These are phyloP conservation scores for Limnomonas spitsbergensis DNA, from an alignment of 139 green algal genomes.

Conservation along the genomic window DNA sequence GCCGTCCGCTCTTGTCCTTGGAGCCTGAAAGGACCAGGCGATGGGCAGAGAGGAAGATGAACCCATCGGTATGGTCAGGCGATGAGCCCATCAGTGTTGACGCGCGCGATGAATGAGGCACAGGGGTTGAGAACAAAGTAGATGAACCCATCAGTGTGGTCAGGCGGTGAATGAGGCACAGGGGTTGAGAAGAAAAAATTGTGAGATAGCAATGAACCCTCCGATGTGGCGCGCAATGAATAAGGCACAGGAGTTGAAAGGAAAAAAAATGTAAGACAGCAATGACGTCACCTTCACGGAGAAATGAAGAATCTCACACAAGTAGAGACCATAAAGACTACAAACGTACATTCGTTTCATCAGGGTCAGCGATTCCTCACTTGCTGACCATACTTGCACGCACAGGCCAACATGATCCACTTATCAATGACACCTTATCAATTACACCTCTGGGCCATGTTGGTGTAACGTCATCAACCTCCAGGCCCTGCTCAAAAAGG, in stretches of 20 bases:
- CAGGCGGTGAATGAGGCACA: neutral
- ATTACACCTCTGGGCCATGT: neutral
- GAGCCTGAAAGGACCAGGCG: constrained; percentile 37
- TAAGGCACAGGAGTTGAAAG: too few relatives aligned
- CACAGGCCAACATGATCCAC: too few relatives aligned
- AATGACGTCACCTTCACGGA: too few relatives aligned
- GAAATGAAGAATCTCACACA: too few relatives aligned
- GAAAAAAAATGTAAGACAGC: too few relatives aligned
- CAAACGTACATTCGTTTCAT: too few relatives aligned
- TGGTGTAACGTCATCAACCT: neutral
- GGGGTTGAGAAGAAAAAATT: neutral
- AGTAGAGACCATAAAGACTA: too few relatives aligned
- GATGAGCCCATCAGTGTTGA: neutral
- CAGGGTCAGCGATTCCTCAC: too few relatives aligned
- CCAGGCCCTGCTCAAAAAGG: neutral
- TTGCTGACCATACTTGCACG: too few relatives aligned
- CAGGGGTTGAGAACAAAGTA: neutral
- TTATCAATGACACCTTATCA: too few relatives aligned
- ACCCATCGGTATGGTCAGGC: neutral
- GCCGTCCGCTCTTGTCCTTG: constrained; percentile 51
- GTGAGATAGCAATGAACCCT: neutral
- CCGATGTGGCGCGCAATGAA: too few relatives aligned
- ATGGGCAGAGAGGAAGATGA: neutral
- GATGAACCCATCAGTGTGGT: neutral
- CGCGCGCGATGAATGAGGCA: neutral